phyloP scores from a whole-genome alignment of 768 basidiomycete species.

The Amanita fuliginea region DNA sequence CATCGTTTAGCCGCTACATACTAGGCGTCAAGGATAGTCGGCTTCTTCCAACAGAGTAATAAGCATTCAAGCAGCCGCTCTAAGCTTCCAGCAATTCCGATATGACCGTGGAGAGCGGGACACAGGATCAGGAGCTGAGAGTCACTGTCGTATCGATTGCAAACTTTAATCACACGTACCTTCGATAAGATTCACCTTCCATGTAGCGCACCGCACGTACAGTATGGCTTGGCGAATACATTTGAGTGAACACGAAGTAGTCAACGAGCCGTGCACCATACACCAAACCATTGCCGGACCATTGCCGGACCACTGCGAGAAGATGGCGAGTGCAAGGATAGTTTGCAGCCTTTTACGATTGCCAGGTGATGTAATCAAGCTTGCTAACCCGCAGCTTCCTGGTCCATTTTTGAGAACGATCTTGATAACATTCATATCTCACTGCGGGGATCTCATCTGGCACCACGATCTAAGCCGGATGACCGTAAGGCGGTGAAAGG shows the following conservation, averaged over 20 bases:
- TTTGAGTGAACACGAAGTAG: neutral
- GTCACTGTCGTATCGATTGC: too few species aligned
- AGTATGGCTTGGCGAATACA: conserved; percentile 34
- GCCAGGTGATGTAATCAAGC: conserved; percentile 35
- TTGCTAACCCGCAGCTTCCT: conserved; percentile 34
- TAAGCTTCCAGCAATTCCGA: neutral
- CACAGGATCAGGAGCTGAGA: conserved; percentile 29
- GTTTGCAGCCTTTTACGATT: conserved; percentile 33
- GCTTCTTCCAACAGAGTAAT: too few species aligned
- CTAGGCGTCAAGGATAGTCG: too few species aligned
- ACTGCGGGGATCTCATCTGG: too few species aligned
- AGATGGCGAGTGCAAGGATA: conserved; percentile 39
- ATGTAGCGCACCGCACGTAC: conserved; percentile 8
- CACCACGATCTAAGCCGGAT: neutral
- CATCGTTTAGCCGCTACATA: too few species aligned
- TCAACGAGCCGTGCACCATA: conserved; percentile 8
- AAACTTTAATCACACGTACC: too few species aligned
- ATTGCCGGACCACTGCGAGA: conserved; percentile 37
- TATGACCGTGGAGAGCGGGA: neutral
- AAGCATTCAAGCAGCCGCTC: conserved; percentile 47
- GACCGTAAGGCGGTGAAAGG: neutral
- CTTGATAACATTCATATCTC: conserved; percentile 53
- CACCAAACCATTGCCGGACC: conserved; percentile 17
- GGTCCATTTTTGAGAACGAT: conserved; percentile 37
- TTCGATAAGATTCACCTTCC: conserved; percentile 30